Evolutionary conservation across 164 flowering plant species (phyloP).

Genomic region (Aristolochia contorta): DNA sequence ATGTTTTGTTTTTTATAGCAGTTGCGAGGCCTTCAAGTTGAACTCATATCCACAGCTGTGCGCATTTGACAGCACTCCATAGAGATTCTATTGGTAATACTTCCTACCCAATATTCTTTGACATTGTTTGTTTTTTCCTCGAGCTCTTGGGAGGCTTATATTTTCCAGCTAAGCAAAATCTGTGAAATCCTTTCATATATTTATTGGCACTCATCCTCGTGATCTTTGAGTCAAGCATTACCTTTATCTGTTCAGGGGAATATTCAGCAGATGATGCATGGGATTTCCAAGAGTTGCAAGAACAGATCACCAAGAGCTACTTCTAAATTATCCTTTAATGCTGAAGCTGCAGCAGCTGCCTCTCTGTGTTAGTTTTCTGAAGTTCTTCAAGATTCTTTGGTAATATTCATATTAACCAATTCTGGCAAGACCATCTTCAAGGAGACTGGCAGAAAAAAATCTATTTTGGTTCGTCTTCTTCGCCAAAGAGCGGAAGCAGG

Average conservation of each 20-base stretch:
- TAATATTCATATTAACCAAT: too few relatives aligned
- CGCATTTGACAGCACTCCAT: slow-evolving; percentile 79
- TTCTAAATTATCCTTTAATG: slow-evolving; percentile 17
- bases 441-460: too few relatives aligned
- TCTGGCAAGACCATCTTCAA: too few relatives aligned
- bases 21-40: background rate
- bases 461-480: too few relatives aligned
- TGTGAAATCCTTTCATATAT: slow-evolving; percentile 3
- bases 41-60: slow-evolving; percentile 59
- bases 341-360: too few relatives aligned
- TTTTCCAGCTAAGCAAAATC: background rate
- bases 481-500: too few relatives aligned
- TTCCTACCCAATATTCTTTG: background rate
- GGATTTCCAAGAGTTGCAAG: slow-evolving; percentile 79
- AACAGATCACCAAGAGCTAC: slow-evolving; percentile 58
- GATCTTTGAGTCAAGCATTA: too few relatives aligned
- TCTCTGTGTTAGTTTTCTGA: too few relatives aligned
- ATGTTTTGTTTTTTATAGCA: background rate
- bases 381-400: too few relatives aligned
- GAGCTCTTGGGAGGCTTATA: background rate
- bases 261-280: slow-evolving; percentile 80
- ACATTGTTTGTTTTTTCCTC: background rate
- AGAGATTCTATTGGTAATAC: slow-evolving; percentile 90
- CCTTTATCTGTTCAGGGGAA: slow-evolving; percentile 37
- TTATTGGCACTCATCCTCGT: background rate